Conservation (phyloP, 441 rosid genomes). For the Francoa sonchifolia region DNA sequence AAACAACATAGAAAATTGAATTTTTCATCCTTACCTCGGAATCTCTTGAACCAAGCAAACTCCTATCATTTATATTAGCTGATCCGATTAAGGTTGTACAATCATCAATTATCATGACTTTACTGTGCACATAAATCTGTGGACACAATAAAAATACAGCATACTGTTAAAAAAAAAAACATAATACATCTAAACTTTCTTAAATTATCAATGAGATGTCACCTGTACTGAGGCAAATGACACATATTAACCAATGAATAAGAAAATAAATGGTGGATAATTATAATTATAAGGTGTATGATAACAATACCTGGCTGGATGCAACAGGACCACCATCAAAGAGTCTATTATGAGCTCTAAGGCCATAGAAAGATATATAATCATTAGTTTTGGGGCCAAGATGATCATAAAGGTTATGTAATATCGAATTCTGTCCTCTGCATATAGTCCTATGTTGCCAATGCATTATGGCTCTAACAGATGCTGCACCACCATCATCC, state of each 20-base stretch:
- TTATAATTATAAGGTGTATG: slow-evolving; percentile 4
- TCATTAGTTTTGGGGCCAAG: slow-evolving; percentile 70
- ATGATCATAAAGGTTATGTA: slow-evolving; percentile 59
- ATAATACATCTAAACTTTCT: neutral
- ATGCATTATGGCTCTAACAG: slow-evolving; percentile 98
- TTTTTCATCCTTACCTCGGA: slow-evolving; percentile 97
- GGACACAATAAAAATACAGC: slow-evolving; percentile 8
- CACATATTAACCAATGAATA: no score
- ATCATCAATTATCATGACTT: slow-evolving; percentile 89
- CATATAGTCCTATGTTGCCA: slow-evolving; percentile 97
- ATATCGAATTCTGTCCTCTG: slow-evolving; percentile 79
- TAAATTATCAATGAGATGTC: no score
- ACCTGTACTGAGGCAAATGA: no score
- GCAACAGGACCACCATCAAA: slow-evolving; percentile 81
- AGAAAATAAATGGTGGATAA: no score
- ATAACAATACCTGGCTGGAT: slow-evolving; percentile 68
- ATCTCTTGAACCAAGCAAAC: slow-evolving; percentile 97
- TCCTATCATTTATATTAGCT: slow-evolving; percentile 91
- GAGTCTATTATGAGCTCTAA: slow-evolving; percentile 76
- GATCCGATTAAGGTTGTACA: slow-evolving; percentile 67
- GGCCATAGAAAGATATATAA: slow-evolving; percentile 93
- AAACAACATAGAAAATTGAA: no score
- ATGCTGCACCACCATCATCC: slow-evolving; percentile 95
- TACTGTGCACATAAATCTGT: slow-evolving; percentile 97
- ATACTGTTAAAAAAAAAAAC: neutral